Conservation (phyloP, 2,329 filamentous ascomycete genomes). For the Colletotrichum sp. region DNA sequence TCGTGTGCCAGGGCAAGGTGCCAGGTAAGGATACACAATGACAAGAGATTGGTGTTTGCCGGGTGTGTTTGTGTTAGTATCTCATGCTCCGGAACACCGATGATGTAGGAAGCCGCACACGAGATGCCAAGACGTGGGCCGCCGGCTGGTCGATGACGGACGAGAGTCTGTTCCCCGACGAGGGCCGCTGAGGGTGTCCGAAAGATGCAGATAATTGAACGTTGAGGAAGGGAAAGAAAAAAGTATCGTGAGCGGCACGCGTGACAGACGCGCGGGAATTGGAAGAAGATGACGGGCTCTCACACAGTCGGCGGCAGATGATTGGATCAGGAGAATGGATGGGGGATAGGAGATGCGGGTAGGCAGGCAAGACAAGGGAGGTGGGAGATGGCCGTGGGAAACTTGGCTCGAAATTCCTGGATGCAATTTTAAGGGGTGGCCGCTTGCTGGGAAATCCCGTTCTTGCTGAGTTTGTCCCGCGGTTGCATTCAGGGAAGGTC, state of each 20-base stretch:
- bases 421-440: constrained; percentile 4
- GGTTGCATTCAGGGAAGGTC: background rate
- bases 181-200: background rate
- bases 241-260: background rate
- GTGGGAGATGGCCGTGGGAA: background rate
- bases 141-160: background rate
- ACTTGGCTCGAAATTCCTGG: background rate
- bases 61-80: background rate
- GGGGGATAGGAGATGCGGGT: background rate
- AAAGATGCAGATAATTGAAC: background rate
- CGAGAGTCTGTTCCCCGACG: background rate
- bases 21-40: background rate
- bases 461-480: background rate
- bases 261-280: constrained; percentile 4
- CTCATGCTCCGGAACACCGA: background rate
- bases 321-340: background rate
- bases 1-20: background rate
- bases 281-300: background rate
- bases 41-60: background rate
- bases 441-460: background rate
- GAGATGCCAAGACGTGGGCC: background rate
- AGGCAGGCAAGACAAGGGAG: background rate
- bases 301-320: background rate
- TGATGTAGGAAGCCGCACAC: background rate
- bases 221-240: background rate